These are phyloP conservation scores for Colletotrichum chlorophyti DNA, from an alignment of 2,329 filamentous ascomycete genomes.

Conservation along the genomic window DNA sequence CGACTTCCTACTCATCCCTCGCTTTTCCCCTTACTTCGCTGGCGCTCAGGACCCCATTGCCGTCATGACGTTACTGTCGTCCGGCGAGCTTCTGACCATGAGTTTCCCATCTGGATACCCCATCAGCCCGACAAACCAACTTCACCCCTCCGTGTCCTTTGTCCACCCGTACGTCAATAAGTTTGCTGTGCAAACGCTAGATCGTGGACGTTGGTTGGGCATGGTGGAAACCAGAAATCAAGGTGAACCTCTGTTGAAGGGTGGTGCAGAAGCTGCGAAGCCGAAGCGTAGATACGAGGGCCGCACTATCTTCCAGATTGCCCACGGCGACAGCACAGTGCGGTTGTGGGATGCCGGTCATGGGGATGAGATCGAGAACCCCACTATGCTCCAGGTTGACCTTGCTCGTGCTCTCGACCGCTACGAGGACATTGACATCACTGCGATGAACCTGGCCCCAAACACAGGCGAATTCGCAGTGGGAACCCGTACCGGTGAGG, in stretches of 20 bases:
- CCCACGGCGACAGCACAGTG: constrained; percentile 91
- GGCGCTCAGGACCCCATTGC: constrained; percentile 92
- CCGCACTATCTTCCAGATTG: constrained; percentile 83
- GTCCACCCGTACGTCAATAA: constrained; percentile 88
- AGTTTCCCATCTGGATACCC: constrained; percentile 92
- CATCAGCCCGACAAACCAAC: constrained; percentile 89
- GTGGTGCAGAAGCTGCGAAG: constrained; percentile 76
- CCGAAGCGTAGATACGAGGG: constrained; percentile 80
- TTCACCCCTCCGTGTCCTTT: constrained; percentile 86
- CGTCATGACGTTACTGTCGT: constrained; percentile 78
- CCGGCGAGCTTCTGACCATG: constrained; percentile 87
- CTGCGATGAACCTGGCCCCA: constrained; percentile 80
- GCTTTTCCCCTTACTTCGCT: constrained; percentile 82
- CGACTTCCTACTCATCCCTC: constrained; percentile 84
- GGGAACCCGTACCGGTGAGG: constrained; percentile 82
- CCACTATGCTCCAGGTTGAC: constrained; percentile 81
- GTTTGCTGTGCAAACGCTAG: constrained; percentile 74
- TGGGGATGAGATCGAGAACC: constrained; percentile 92
- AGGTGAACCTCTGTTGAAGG: constrained; percentile 79
- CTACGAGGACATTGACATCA: constrained; percentile 78
- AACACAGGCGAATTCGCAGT: constrained; percentile 84
- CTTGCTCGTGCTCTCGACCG: constrained; percentile 81
- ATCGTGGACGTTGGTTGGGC: constrained; percentile 84
- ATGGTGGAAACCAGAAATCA: constrained; percentile 85
- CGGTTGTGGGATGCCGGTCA: constrained; percentile 92